Evolutionary conservation across 306 rosid genomes (phyloP).

Genomic region (Cicer pinnatifidum): DNA sequence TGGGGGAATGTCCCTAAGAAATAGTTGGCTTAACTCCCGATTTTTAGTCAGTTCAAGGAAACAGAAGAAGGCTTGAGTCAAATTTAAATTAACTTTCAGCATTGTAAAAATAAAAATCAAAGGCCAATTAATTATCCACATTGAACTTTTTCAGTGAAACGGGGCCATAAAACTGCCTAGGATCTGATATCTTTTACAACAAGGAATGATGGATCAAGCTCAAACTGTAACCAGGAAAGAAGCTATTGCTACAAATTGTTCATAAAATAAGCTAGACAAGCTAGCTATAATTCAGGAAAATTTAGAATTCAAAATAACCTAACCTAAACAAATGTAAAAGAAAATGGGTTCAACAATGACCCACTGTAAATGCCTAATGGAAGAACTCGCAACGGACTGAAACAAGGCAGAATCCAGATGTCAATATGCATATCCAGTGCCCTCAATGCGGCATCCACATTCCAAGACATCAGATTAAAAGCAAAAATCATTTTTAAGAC

Average conservation of each 20-base stretch:
- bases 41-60: neutral
- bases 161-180: conserved; percentile 24
- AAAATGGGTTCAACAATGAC: conserved; percentile 45
- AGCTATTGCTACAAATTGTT: conserved; percentile 9
- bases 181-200: conserved; percentile 43
- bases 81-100: neutral
- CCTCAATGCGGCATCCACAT: conserved; percentile 32
- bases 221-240: conserved; percentile 25
- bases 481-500: conserved; percentile 40
- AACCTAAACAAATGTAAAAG: conserved; percentile 47
- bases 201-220: conserved; percentile 27
- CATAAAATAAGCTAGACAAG: conserved; percentile 26
- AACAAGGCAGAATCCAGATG: conserved; percentile 35
- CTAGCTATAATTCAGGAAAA: conserved; percentile 31
- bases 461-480: conserved; percentile 38
- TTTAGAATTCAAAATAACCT: conserved; percentile 42
- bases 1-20: too few species aligned
- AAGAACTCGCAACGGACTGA: conserved; percentile 30
- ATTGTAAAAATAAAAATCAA: neutral
- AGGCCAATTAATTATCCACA: conserved; percentile 13
- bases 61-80: neutral
- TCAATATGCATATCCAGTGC: conserved; percentile 31
- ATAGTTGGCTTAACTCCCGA: too few species aligned
- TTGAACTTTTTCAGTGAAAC: conserved; percentile 30
- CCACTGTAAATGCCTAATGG: conserved; percentile 33